These are phyloP conservation scores for Coemansia sp. DNA, from an alignment of 192 early-diverging fungal genomes.

Conservation along the genomic window DNA sequence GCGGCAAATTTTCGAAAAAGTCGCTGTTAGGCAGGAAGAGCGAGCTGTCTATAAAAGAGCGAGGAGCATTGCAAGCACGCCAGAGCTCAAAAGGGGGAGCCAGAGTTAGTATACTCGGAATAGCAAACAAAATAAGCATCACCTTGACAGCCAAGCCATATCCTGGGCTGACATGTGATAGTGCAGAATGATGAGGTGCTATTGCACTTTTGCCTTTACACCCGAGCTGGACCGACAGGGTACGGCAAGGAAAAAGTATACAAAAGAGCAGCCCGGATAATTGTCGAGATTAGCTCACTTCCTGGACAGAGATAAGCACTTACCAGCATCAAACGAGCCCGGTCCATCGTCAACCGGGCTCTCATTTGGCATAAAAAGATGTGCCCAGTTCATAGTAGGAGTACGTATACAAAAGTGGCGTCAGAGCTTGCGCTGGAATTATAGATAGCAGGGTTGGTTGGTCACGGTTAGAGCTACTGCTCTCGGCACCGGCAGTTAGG, in stretches of 20 bases:
- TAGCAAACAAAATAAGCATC: neutral
- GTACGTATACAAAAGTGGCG: neutral
- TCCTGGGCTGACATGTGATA: slow-evolving; percentile 30
- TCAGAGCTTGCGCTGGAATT: neutral
- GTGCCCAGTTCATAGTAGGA: slow-evolving; percentile 49
- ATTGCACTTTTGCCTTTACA: neutral
- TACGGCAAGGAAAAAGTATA: neutral
- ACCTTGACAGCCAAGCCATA: neutral
- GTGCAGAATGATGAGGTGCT: neutral
- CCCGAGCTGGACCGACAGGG: neutral
- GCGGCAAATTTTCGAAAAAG: slow-evolving; percentile 42
- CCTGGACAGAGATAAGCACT: slow-evolving; percentile 10
- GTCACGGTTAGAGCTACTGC: slow-evolving; percentile 5
- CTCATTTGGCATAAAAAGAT: slow-evolving; percentile 43
- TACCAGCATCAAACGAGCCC: slow-evolving; percentile 47
- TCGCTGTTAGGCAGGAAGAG: slow-evolving; percentile 38
- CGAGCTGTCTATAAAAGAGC: slow-evolving; percentile 37
- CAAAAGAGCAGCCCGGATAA: neutral
- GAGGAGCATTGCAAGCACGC: slow-evolving; percentile 9
- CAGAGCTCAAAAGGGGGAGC: neutral
- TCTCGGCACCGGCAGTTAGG: neutral
- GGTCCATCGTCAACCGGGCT: slow-evolving; percentile 16
- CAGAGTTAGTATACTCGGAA: slow-evolving; percentile 8
- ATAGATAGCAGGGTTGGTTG: neutral
- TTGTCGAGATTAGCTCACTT: neutral